Conservation (phyloP, 169 alveolate genomes). For the Theileria equi region DNA sequence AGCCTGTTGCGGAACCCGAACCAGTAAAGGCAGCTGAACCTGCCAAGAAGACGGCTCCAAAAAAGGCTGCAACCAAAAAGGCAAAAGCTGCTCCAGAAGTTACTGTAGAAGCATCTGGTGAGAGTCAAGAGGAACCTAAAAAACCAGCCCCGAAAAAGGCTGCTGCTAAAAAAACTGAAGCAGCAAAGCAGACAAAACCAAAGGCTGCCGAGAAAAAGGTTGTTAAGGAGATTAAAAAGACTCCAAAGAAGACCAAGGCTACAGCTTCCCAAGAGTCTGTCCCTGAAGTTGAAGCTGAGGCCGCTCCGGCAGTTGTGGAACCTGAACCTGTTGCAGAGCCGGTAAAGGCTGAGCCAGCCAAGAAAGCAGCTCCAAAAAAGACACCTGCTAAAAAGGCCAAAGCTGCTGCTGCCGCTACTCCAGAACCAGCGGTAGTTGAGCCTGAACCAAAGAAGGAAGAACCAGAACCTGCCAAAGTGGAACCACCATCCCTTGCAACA, state of each 20-base stretch:
- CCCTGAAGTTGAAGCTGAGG: background rate
- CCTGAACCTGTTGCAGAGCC: background rate
- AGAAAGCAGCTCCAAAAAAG: slow-evolving; percentile 1
- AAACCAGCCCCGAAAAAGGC: background rate
- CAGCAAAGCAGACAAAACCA: background rate
- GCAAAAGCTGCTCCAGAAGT: background rate
- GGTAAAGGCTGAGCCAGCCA: background rate
- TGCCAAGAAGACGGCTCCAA: background rate
- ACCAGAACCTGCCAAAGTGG: background rate
- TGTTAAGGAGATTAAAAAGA: background rate
- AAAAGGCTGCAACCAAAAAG: background rate
- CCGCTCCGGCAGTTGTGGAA: background rate
- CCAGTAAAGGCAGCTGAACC: background rate
- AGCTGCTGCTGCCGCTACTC: background rate
- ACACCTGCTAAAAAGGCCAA: background rate
- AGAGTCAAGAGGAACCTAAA: background rate
- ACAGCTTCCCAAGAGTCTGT: background rate
- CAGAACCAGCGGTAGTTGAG: slow-evolving; percentile 6
- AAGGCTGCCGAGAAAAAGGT: background rate
- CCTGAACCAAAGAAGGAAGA: background rate
- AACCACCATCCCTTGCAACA: background rate
- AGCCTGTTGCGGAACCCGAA: background rate
- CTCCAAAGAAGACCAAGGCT: background rate
- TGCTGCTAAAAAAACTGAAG: background rate
- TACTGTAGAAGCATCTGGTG: background rate